Base-by-base conservation (phyloP, 345 rosid species). In the Dipteronia sinensis region DNA sequence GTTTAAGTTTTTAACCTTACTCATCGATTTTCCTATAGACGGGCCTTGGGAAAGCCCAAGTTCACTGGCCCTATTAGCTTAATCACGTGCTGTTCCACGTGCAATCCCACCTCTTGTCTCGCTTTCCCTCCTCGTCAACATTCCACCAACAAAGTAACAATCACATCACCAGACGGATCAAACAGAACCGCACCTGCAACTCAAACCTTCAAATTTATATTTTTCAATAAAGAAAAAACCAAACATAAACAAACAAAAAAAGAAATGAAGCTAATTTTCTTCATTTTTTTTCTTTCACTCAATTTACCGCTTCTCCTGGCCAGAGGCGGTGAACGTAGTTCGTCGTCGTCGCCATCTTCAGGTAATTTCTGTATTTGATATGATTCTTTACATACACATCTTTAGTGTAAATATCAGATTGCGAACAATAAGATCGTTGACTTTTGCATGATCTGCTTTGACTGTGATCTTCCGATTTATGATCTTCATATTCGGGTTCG, bases 261-360 rank as follows among this genome's bases (percentile, higher is more conserved):
- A 55, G 1, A 19, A 73, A 74, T 64, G 69, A 74, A 46, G 16
- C 7, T 10, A 16, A 19, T 64, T 25, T 63, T 65, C 27, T 17
- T 74, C 31, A 40, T 67, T 3, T 13, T 64, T 3, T 2, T 17
- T 46, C 44, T 74, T 27, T 47, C 40, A 44, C 69, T 46, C 59
- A 46, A 64, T 25, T 74, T 42, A 4, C 64, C 59, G 4, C 51
- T 19, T 25, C 59, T 64, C 31, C n/a, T 63, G 9, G 69, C 77
- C 15, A 63, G 77, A 74, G 77, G 62, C 58, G 46, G 69, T 15
- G 20, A 72, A 42, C 76, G 53, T 3, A 20, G n/a, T 46, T 72
- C 29, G 2, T 23, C 29, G 10, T 59, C 13, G 10, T 59, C 27
- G 10, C 9, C 65, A 4, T 51, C 47, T 64, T 64, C 77, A 74